Evolutionary conservation across 2,329 filamentous ascomycete genomes (phyloP), one percentile per base, ranked within the genome.

Genomic region (Microcyclosporella mali): DNA sequence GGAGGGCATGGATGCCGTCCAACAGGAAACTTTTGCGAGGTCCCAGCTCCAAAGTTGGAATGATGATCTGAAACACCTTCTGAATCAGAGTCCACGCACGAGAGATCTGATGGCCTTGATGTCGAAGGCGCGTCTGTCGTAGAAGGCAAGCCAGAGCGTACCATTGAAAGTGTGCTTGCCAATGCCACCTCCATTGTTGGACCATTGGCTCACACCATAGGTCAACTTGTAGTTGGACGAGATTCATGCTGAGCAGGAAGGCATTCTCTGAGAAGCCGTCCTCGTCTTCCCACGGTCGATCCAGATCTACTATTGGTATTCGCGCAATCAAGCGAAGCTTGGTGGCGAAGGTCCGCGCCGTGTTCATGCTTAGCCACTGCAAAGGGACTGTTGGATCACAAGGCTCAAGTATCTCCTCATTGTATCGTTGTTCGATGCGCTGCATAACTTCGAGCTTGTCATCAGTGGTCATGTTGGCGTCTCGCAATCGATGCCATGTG

Each of bases 101-200:
- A 7, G 42, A 50, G 2, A 47, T 45, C 11, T 39, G 42, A 11
- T 44, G 38, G 4, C 47, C 51, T 8, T 47, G 31, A 19, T 47
- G 44, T 8, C 54, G 52, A 29, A 56, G 28, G 16, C 54, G 46
- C 8, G 51, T 56, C 21, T 58, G 56, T 4, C 52, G 51, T 7
- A 58, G 43, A 14, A 58, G 39, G 30, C 41, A 51, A 8, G 51
- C 52, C 9, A 58, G 35, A 4, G 54, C 54, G 46, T 55, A 58
- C 56, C 56, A 58, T 33, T 56, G 56, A 37, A 56, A 56, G 19
- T 53, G 51, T 3, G 50, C 52, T 37, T 52, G 47, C 53, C 54
- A 58, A 29, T 56, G 54, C 56, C 56, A 58, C 18, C 46, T 47
- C 56, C 56, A 58, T 27, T 48, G 53, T 30, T 52, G 54, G 8